Evolutionary conservation across 2,329 filamentous ascomycete species (phyloP), one percentile per base, ranked within the genome.

Genomic region (Phaeosphaeriaceae sp.): DNA sequence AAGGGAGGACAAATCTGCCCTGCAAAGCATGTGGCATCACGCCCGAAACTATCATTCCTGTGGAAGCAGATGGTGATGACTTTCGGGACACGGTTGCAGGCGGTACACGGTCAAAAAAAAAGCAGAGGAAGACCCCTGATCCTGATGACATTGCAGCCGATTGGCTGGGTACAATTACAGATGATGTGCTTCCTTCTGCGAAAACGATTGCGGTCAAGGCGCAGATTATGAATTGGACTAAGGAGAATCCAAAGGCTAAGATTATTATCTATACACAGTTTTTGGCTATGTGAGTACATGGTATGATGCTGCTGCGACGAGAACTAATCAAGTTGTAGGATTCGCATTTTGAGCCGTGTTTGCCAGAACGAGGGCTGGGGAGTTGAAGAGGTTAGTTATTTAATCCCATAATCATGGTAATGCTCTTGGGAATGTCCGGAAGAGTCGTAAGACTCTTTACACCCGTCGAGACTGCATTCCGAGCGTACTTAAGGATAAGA

Each of bases 211-310:
- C 77, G 0, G 60, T 77, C 61, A 80, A 79, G 44, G 70, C 74
- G 0, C 76, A 78, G 46, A 66, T 80, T 11, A 49, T 79, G 23
- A 74, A 76, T 20, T 80, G 77, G 78, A 37, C 73, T 1, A 48
- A 68, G 1, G 73, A 80, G 11, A 76, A 79, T 3, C 72, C 74
- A 0, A 42, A 72, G 0, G 76, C 77, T 33, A 87, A 87, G 66
- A 78, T 86, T 37, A 82, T 82, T 48, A 69, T 87, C 37, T 87
- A 85, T 55, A 83, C 80, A 0, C 83, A 87, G 56, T 87, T 84
- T 50, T 66, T 81, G 2, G 70, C 76, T 2, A 79, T 85, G 58
- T 70, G 52, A 60, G 64, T 54, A 18, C 4, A 18, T 20, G 28
- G n/a, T 4, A 13, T 29, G 2, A 4, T 2, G 12, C 54, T 29